Evolutionary conservation across 2,329 filamentous ascomycete genomes (phyloP).

Genomic region (Trichoderma asperellum): DNA sequence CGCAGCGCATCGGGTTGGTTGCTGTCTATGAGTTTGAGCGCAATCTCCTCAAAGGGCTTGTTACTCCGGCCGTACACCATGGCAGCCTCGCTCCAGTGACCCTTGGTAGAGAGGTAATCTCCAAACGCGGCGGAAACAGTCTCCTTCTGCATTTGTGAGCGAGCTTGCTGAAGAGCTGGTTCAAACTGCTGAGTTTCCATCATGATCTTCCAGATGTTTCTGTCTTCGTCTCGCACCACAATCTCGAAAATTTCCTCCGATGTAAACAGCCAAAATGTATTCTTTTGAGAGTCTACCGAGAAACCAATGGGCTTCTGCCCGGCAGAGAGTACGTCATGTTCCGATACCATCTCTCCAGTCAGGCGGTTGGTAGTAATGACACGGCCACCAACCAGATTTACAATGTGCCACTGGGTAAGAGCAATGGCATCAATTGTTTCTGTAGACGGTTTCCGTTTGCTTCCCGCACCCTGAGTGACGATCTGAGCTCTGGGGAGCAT

Average conservation of each 20-base stretch:
- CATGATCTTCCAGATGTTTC: conserved; percentile 95
- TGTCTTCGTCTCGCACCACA: conserved; percentile 83
- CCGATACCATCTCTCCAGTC: conserved; percentile 82
- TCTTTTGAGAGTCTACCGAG: conserved; percentile 88
- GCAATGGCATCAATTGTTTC: conserved; percentile 80
- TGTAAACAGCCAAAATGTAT: conserved; percentile 97
- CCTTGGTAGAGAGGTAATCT: conserved; percentile 81
- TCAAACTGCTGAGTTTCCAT: conserved; percentile 86
- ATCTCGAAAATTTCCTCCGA: conserved; percentile 91
- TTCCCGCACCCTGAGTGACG: conserved; percentile 66
- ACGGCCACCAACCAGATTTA: conserved; percentile 79
- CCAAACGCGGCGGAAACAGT: conserved; percentile 90
- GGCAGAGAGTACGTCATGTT: conserved; percentile 81
- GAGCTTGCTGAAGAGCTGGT: conserved; percentile 81
- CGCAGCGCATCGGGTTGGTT: conserved; percentile 87
- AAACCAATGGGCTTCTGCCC: conserved; percentile 82
- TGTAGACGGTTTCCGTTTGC: conserved; percentile 66
- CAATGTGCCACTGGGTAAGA: conserved; percentile 90
- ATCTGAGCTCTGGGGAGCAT: conserved; percentile 76
- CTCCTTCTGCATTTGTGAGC: conserved; percentile 80
- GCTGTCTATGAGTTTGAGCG: conserved; percentile 85
- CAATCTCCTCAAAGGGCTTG: conserved; percentile 96
- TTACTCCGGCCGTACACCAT: conserved; percentile 91
- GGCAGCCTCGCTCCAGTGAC: conserved; percentile 83
- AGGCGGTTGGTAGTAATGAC: conserved; percentile 86